Evolutionary conservation across 31 red algal genomes (phyloP), one percentile per base, ranked within the genome.

Genomic region (Porphyra umbilicalis): DNA sequence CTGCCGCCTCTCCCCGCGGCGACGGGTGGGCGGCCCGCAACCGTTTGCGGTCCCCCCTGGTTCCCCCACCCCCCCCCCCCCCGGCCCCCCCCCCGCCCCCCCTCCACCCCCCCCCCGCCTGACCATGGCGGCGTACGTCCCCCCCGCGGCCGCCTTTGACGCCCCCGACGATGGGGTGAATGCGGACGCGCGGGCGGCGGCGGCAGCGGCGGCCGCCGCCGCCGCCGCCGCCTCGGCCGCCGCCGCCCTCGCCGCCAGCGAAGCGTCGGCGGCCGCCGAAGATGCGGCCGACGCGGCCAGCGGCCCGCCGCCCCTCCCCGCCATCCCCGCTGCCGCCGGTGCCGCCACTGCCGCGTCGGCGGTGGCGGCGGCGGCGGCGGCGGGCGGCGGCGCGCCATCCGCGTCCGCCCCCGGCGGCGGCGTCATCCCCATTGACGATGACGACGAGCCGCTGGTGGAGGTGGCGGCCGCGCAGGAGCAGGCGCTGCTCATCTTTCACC

Each of bases 401-500:
- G 75, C 67, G 35, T 76, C 77, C 29, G 38, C 57, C 68, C 78
- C 75, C 18, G 76, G 57, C 78, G 84, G 44, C 42, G 77, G 39
- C 37, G 78, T 33, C 3, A 32, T 80, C 39, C 78, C 39, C 38
- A 68, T 75, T 32, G 84, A 86, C 29, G 84, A 86, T 30, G 84
- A 86, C 35, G 85, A 87, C 34, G 74, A 77, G 37, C 46, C 33
- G 34, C 78, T 89, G 75, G 74, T 93, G 38, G 90, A 93, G 79
- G 90, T 93, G 31, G 77, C 76, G 39, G 90, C 87, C 38, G 90
- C 90, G 20, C 80, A 85, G 83, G 46, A 79, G 38, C 83, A 85
- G 30, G 90, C 85, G 37, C 87, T 85, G 79, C 85, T 85, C 39
- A 85, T 93, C 10, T 93, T 93, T 79, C 85, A 83, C 35, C 82